A percentile compares a stretch with the other conserved stretches of the same genome.
Evolutionary conservation across 140 eudicot genomes (phyloP).

Genomic region (Oenanthe javanica): DNA sequence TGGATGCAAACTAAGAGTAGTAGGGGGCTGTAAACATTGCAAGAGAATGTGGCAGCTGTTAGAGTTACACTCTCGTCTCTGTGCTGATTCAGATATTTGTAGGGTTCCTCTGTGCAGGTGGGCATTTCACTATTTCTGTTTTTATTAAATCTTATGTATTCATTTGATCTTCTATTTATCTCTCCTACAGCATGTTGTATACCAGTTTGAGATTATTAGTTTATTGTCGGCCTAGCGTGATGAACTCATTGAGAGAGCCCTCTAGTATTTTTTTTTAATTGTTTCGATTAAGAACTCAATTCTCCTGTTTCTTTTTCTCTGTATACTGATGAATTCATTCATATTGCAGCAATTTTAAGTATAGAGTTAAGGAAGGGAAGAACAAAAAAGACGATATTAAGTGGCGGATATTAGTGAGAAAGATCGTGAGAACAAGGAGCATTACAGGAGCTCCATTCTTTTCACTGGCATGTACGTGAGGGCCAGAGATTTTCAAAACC

Average conservation of each 20-base stretch:
- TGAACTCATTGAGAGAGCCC: not conserved
- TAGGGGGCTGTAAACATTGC: slow-evolving; percentile 93
- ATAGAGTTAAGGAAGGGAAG: slow-evolving; percentile 24
- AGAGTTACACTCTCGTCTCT: slow-evolving; percentile 80
- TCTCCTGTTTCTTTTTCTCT: not conserved
- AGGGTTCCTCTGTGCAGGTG: slow-evolving; percentile 93
- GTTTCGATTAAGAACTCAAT: too few relatives aligned
- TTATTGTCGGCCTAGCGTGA: not conserved
- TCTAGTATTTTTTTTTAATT: too few relatives aligned
- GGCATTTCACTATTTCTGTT: slow-evolving; percentile 7
- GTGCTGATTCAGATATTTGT: slow-evolving; percentile 59
- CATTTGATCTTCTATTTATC: not conserved
- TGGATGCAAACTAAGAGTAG: slow-evolving; percentile 65
- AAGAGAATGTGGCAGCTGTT: slow-evolving; percentile 96
- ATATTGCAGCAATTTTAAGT: slow-evolving; percentile 57
- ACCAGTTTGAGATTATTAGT: not conserved
- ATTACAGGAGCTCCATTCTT: slow-evolving; percentile 86
- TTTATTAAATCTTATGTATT: not conserved
- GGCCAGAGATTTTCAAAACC: slow-evolving; percentile 4
- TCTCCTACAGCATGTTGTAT: not conserved
- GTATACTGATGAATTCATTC: not conserved
- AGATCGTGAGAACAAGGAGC: slow-evolving; percentile 76
- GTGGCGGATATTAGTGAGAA: slow-evolving; percentile 84
- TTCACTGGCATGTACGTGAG: slow-evolving; percentile 35
- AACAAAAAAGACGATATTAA: slow-evolving; percentile 79